Evolutionary conservation across 148 eudicot genomes (phyloP).

Genomic region (Heliamphora exappendiculata): DNA sequence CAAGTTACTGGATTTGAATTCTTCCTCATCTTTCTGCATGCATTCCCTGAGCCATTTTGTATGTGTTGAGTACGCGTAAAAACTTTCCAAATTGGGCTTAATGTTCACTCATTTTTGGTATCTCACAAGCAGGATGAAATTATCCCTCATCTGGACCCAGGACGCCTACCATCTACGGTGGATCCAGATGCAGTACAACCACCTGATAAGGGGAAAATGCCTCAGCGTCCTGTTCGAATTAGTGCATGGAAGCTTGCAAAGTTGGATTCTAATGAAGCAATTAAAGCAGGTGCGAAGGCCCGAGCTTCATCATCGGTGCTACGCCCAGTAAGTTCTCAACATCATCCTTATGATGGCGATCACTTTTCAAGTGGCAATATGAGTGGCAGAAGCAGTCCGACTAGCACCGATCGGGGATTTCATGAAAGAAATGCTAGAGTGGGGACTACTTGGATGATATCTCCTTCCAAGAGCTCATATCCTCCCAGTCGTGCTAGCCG

Average conservation of each 20-base stretch:
- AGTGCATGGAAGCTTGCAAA: slow-evolving; percentile 96
- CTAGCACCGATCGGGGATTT: slow-evolving; percentile 46
- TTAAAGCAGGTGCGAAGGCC: slow-evolving; percentile 90
- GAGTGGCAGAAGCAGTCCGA: slow-evolving; percentile 68
- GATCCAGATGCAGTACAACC: slow-evolving; percentile 72
- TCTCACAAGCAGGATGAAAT: slow-evolving; percentile 65
- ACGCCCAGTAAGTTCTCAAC: slow-evolving; percentile 55
- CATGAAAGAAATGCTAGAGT: slow-evolving; percentile 26
- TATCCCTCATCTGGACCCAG: slow-evolving; percentile 73
- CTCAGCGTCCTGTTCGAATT: slow-evolving; percentile 64
- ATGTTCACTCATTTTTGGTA: not conserved
- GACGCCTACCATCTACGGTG: slow-evolving; percentile 75
- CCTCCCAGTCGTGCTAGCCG: slow-evolving; percentile 68
- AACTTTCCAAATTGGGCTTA: not conserved
- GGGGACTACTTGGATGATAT: slow-evolving; percentile 33
- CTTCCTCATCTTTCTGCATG: not conserved
- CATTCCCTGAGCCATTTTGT: not conserved
- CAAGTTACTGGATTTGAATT: not conserved
- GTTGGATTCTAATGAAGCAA: slow-evolving; percentile 65
- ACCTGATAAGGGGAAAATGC: slow-evolving; percentile 48
- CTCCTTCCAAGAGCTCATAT: slow-evolving; percentile 62
- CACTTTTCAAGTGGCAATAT: slow-evolving; percentile 61
- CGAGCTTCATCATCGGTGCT: slow-evolving; percentile 89
- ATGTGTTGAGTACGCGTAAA: not conserved
- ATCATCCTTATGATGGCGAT: slow-evolving; percentile 46